Evolutionary conservation across 192 early-diverging fungal species (phyloP), one percentile per base, ranked within the genome.

Genomic region (Kickxella alabastrina): DNA sequence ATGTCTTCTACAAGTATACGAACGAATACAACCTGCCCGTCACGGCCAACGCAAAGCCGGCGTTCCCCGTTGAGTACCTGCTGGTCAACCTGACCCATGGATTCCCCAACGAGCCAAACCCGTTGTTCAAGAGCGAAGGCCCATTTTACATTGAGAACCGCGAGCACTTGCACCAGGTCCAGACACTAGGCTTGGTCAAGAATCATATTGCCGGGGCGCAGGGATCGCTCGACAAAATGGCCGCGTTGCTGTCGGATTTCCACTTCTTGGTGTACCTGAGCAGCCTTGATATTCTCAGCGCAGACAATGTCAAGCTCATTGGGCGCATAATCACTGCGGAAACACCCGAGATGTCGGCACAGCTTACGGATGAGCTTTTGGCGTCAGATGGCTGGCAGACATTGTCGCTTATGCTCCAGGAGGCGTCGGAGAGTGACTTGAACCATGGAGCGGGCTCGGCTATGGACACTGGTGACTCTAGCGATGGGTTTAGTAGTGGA

Each of bases 1-100:
- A 99, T 31, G 86, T 99, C 15, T 92, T 96, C 59, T 99, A 95
- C 80, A 88, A 87, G 65, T 93, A 90, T 68, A 92, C 85, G 59
- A 99, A 99, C 80, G 83, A 95, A 62, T 99, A 99, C 72, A 85
- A 85, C 15, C 64, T 92, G 10, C 65, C 83, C 28, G 95, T 97
- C 5, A 81, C 92, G 46, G 83, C 92, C 40, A 81, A 86, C 23
- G 95, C 96, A 17, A 93, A 95, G 57, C 95, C 95, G 0, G 88
- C 92, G 3, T 99, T 97, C 59, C 96, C 96, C 0, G 86, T 97
- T 1, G 95, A 99, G 53, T 97, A 99, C 57, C 80, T 99, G 17
- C 74, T 99, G 24, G 88, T 97, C 19, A 96, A 93, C 52, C 58
- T 88, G 9, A 92, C 95, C 5, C 82, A 94, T 45, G 97, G 97